Percentiles rank a stretch among this genome's conserved stretches.
Conservation (phyloP, 768 basidiomycete genomes). For the Pleurotus giganteus region DNA sequence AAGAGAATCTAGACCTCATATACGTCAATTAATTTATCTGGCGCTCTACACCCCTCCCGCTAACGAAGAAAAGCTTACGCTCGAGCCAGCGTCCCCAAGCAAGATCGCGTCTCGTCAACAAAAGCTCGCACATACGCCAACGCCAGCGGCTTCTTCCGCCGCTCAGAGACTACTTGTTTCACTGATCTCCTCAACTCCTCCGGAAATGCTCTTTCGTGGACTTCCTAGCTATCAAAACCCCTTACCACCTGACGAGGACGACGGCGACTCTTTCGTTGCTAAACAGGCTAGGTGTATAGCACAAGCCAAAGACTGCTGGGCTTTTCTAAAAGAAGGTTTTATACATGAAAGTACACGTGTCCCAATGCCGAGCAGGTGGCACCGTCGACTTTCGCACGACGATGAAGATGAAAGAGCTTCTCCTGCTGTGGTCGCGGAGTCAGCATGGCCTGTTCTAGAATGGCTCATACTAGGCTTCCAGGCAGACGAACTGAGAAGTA, state of each 20-base stretch:
- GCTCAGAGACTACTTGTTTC: slow-evolving; percentile 55
- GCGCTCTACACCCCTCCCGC: slow-evolving; percentile 55
- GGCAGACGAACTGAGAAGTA: slow-evolving; percentile 47
- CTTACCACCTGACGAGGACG: slow-evolving; percentile 24
- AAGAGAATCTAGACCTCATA: slow-evolving; percentile 44
- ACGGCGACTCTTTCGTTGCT: slow-evolving; percentile 57
- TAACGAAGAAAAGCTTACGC: slow-evolving; percentile 20
- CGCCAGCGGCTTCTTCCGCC: slow-evolving; percentile 43
- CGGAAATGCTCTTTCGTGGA: slow-evolving; percentile 49
- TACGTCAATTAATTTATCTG: slow-evolving; percentile 69
- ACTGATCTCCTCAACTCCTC: slow-evolving; percentile 54
- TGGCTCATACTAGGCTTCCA: slow-evolving; percentile 71
- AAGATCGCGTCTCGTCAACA: slow-evolving; percentile 42
- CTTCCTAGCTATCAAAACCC: slow-evolving; percentile 44
- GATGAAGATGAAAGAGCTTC: slow-evolving; percentile 19
- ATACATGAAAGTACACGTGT: slow-evolving; percentile 32
- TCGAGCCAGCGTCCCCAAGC: slow-evolving; percentile 42
- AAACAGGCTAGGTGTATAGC: slow-evolving; percentile 52
- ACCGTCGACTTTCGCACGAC: slow-evolving; percentile 24
- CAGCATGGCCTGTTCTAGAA: slow-evolving; percentile 71
- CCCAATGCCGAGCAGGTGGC: slow-evolving; percentile 27
- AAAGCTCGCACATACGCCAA: slow-evolving; percentile 35
- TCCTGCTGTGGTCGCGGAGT: slow-evolving; percentile 44
- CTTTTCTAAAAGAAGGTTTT: slow-evolving; percentile 55
- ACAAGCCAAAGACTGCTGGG: slow-evolving; percentile 59